Percentiles rank a stretch among this genome's conserved stretches.
Conservation (phyloP, 2,329 filamentous ascomycete genomes). For the Fusarium dimerum region DNA sequence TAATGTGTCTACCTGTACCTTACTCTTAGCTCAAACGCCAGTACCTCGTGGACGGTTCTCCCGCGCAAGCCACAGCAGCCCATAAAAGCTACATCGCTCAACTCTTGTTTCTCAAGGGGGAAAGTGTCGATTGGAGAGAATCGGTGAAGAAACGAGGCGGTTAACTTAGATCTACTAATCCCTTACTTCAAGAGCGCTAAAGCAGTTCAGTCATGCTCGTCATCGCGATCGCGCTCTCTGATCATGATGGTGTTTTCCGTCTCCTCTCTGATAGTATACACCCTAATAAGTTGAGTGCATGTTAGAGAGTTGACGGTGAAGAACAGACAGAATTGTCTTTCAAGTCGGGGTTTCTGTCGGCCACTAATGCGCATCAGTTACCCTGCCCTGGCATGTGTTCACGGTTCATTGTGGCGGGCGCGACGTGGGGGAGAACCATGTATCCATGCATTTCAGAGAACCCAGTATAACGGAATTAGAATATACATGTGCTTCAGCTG, state of each 20-base stretch:
- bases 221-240: too few species aligned
- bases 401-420: not conserved
- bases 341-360: conserved; percentile 13
- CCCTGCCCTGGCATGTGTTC: conserved; percentile 17
- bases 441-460: not conserved
- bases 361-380: conserved; percentile 24
- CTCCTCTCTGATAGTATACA: too few species aligned
- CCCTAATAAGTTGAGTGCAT: too few species aligned
- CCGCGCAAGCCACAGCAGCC: not conserved
- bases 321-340: conserved; percentile 5
- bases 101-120: too few species aligned
- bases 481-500: too few species aligned
- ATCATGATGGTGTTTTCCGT: too few species aligned
- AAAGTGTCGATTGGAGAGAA: not conserved
- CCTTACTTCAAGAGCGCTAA: too few species aligned
- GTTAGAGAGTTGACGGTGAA: not conserved
- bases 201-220: too few species aligned
- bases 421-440: conserved; percentile 2
- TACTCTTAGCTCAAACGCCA: not conserved
- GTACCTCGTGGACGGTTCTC: not conserved
- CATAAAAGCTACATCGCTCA: not conserved
- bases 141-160: not conserved
- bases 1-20: too few species aligned
- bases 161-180: too few species aligned
- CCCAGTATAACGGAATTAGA: not conserved